Conservation (phyloP, 495 filamentous ascomycete species). For the Staphylotrichum longicolle region DNA sequence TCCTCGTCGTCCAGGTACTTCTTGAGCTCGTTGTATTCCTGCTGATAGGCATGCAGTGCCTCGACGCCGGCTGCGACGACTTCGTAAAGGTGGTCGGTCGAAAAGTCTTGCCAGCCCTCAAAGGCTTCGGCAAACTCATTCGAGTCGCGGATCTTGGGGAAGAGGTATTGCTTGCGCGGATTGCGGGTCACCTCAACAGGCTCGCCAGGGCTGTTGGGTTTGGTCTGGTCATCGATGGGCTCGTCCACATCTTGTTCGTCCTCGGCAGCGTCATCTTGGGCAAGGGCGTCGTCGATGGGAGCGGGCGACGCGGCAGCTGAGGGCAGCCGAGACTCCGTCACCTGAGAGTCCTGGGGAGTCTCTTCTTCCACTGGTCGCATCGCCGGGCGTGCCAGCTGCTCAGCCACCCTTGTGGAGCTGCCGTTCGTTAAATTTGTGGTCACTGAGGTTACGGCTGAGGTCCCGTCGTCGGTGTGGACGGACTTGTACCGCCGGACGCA, state of each 20-base stretch:
- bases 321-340: conserved; percentile 22
- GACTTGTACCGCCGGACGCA: conserved; percentile 24
- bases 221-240: conserved; percentile 13
- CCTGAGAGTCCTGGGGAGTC: conserved; percentile 17
- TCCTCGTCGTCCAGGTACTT: conserved; percentile 52
- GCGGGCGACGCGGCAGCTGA: conserved; percentile 33
- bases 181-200: conserved; percentile 30
- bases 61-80: conserved; percentile 52
- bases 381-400: neutral
- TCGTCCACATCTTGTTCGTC: conserved; percentile 33
- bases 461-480: conserved; percentile 6
- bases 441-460: neutral
- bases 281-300: conserved; percentile 22
- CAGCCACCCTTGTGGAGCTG: neutral
- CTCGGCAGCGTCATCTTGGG: conserved; percentile 23
- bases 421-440: neutral
- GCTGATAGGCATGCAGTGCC: conserved; percentile 58
- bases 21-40: conserved; percentile 62
- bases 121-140: conserved; percentile 37
- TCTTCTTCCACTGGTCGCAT: conserved; percentile 11
- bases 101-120: conserved; percentile 37
- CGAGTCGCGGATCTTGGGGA: conserved; percentile 39
- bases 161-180: conserved; percentile 30
- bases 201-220: conserved; percentile 13
- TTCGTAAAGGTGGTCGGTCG: conserved; percentile 52